Evolutionary conservation across 2,329 filamentous ascomycete species (phyloP).

Genomic region (Cadophora malorum): DNA sequence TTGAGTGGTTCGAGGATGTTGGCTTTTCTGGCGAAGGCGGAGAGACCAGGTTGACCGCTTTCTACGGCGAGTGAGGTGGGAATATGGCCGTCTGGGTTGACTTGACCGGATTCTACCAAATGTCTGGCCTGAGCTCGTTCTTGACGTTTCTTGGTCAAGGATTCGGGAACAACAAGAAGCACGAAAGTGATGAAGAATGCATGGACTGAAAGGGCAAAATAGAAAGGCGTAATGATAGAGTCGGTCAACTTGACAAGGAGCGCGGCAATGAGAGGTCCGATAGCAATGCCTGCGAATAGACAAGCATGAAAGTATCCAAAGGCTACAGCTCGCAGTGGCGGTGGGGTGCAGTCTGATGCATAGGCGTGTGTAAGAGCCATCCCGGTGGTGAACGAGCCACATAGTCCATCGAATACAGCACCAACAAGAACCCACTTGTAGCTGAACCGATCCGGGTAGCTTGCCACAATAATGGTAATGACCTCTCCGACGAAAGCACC

Average conservation of each 20-base stretch:
- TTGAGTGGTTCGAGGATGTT: constrained; percentile 81
- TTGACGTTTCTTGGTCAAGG: constrained; percentile 77
- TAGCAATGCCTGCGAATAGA: constrained; percentile 85
- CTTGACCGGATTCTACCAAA: constrained; percentile 47
- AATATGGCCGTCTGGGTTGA: constrained; percentile 29
- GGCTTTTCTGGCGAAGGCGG: constrained; percentile 49
- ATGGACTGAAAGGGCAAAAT: constrained; percentile 77
- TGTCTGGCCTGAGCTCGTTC: constrained; percentile 73
- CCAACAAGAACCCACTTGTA: constrained; percentile 83
- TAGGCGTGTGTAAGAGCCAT: constrained; percentile 83
- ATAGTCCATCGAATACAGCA: constrained; percentile 79
- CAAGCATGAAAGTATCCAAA: constrained; percentile 92
- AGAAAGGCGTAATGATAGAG: constrained; percentile 82
- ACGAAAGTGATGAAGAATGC: constrained; percentile 75
- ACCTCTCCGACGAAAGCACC: constrained; percentile 79
- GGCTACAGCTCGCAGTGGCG: constrained; percentile 77
- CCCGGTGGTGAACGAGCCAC: constrained; percentile 86
- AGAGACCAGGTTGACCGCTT: constrained; percentile 26
- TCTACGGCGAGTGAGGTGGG: background rate
- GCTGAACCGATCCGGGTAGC: constrained; percentile 72
- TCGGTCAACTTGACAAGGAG: constrained; percentile 80
- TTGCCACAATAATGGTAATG: constrained; percentile 79
- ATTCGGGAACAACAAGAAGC: constrained; percentile 79
- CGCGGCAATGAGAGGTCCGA: constrained; percentile 83
- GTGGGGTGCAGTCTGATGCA: constrained; percentile 84